These are phyloP conservation scores for Neurospora intermedia DNA, from an alignment of 495 filamentous ascomycete species.

Conservation along the genomic window DNA sequence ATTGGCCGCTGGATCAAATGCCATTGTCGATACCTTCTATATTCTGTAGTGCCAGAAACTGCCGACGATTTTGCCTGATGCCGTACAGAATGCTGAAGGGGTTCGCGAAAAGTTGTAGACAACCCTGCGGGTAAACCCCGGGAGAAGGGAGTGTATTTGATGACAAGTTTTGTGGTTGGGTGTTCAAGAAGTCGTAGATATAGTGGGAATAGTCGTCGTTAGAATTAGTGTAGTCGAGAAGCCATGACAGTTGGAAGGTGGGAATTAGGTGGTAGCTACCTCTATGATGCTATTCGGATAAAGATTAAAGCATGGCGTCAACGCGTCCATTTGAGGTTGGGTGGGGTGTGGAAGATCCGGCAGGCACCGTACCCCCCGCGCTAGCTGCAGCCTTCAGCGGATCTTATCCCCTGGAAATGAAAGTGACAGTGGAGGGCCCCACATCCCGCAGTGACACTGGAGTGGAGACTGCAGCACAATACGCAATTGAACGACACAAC, in stretches of 20 bases:
- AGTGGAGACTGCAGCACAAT: not conserved
- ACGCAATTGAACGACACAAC: not conserved
- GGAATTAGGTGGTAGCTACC: not conserved
- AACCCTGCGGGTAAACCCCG: not conserved
- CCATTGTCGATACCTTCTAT: not conserved
- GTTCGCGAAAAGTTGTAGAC: not conserved
- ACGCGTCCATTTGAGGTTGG: not conserved
- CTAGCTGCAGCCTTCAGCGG: not conserved
- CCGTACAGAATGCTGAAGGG: not conserved
- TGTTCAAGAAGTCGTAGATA: not conserved
- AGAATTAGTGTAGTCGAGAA: not conserved
- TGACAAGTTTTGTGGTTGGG: not conserved
- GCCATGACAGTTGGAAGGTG: not conserved
- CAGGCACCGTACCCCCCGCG: not conserved
- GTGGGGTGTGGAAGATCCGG: not conserved
- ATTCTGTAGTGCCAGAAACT: too few species aligned
- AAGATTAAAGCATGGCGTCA: not conserved
- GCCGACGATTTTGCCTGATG: too few species aligned
- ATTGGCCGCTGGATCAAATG: slow-evolving; percentile 1
- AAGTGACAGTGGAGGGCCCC: not conserved
- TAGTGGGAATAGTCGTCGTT: not conserved
- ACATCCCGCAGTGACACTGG: not conserved
- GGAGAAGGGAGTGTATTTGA: not conserved
- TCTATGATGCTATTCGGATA: not conserved
- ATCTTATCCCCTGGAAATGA: not conserved